Evolutionary conservation across 345 rosid genomes (phyloP).

Genomic region (Eucalyptus viminalis): DNA sequence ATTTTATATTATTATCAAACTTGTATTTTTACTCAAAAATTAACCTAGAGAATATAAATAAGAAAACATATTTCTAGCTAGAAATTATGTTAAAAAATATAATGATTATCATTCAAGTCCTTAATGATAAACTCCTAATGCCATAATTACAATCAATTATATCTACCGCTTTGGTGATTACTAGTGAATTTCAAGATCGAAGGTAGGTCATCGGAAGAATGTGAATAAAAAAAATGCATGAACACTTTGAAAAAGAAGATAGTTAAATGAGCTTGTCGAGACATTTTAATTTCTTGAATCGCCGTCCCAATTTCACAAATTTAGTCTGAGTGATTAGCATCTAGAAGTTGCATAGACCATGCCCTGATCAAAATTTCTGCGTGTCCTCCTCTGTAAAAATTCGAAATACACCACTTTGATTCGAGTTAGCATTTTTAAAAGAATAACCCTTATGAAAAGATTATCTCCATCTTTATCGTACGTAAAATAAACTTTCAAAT

Average conservation of each 20-base stretch:
- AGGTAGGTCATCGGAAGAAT: not conserved
- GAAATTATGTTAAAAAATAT: too few relatives aligned
- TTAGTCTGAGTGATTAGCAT: not conserved
- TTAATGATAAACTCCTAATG: not conserved
- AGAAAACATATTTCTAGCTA: too few relatives aligned
- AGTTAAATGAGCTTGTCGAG: not conserved
- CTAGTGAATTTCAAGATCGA: not conserved
- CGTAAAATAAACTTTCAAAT: not conserved
- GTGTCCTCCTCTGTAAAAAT: not conserved
- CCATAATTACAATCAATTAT: not conserved
- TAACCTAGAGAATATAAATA: too few relatives aligned
- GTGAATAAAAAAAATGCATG: not conserved
- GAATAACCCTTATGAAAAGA: not conserved
- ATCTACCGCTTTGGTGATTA: not conserved
- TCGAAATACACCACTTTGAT: not conserved
- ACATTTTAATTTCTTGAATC: not conserved
- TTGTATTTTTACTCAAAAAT: too few relatives aligned
- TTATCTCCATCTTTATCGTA: not conserved
- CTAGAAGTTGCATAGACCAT: not conserved
- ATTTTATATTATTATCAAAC: too few relatives aligned
- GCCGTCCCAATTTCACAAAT: not conserved
- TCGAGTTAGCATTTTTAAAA: not conserved
- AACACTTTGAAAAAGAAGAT: not conserved
- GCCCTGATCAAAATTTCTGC: not conserved
- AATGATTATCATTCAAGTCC: too few relatives aligned